phyloP scores from a whole-genome alignment of 352 stramenopile genomes.

The Pseudoperonospora humuli region DNA sequence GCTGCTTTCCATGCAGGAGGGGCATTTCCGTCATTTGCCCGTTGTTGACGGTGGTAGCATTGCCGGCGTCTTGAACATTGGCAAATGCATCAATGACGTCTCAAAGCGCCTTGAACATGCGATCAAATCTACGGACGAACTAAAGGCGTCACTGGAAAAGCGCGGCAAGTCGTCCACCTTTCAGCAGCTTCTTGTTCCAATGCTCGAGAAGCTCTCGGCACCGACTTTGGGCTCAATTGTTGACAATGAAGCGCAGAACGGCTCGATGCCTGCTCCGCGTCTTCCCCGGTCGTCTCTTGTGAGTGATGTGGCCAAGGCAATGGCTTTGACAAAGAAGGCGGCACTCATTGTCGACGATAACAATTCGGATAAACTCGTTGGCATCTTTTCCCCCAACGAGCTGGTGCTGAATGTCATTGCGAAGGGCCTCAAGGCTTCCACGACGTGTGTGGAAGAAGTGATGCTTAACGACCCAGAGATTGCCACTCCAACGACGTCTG shows the following conservation, averaged over 20 bases:
- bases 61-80: conserved; percentile 96
- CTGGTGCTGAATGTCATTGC: conserved; percentile 94
- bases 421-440: conserved; percentile 83
- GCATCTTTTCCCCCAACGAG: conserved; percentile 96
- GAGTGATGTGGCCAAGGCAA: conserved; percentile 61
- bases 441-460: conserved; percentile 87
- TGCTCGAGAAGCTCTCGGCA: conserved; percentile 77
- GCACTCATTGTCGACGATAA: conserved; percentile 90
- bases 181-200: conserved; percentile 68
- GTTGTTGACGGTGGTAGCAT: conserved; percentile 88
- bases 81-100: conserved; percentile 97
- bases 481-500: conserved; percentile 50
- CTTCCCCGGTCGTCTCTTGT: conserved; percentile 84
- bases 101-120: conserved; percentile 94
- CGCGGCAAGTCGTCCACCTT: conserved; percentile 63
- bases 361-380: conserved; percentile 83
- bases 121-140: conserved; percentile 71
- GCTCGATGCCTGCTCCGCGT: conserved; percentile 45
- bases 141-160: conserved; percentile 77
- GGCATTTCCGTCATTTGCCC: conserved; percentile 94
- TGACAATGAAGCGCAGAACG: conserved; percentile 56
- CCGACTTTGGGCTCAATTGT: conserved; percentile 81
- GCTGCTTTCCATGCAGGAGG: conserved; percentile 96
- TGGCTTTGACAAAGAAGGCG: conserved; percentile 85
- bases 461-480: conserved; percentile 85